These are phyloP conservation scores for Fusarium longipes DNA, from an alignment of 2,329 filamentous ascomycete genomes.

Conservation along the genomic window DNA sequence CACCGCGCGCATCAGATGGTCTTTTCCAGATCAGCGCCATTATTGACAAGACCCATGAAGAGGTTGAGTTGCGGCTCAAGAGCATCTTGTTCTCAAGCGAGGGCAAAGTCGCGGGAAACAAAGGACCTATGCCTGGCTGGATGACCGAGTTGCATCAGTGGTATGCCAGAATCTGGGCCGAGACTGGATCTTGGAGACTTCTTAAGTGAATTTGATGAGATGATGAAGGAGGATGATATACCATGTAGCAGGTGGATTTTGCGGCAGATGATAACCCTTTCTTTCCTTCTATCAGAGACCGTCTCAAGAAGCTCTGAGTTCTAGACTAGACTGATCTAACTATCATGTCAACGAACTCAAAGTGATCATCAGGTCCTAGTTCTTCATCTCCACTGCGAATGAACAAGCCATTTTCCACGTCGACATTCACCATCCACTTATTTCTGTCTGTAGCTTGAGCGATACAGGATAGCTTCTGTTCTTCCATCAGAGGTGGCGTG, in stretches of 20 bases:
- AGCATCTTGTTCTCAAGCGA: constrained; percentile 67
- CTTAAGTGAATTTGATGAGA: constrained; percentile 40
- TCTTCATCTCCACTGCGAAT: too few relatives aligned
- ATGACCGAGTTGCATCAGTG: constrained; percentile 52
- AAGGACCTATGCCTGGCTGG: constrained; percentile 47
- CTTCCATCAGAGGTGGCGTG: too few relatives aligned
- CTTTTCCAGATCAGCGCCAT: constrained; percentile 73
- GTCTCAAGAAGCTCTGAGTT: too few relatives aligned
- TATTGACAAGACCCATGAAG: constrained; percentile 67
- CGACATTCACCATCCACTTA: too few relatives aligned
- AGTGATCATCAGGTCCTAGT: too few relatives aligned
- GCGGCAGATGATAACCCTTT: too few relatives aligned
- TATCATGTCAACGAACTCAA: too few relatives aligned
- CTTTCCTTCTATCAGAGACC: too few relatives aligned
- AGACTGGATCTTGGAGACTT: constrained; percentile 54
- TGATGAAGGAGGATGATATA: constrained; percentile 5
- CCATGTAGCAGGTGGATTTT: not conserved
- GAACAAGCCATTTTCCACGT: too few relatives aligned
- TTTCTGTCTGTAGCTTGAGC: too few relatives aligned
- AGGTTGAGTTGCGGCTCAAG: constrained; percentile 74
- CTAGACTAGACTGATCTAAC: too few relatives aligned
- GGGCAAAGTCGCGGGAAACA: constrained; percentile 50
- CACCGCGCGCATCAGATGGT: constrained; percentile 69
- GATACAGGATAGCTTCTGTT: too few relatives aligned
- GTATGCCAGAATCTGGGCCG: constrained; percentile 56